Evolutionary conservation across 2,329 filamentous ascomycete genomes (phyloP), one percentile per base, ranked within the genome.

Genomic region (Nothophoma quercina): DNA sequence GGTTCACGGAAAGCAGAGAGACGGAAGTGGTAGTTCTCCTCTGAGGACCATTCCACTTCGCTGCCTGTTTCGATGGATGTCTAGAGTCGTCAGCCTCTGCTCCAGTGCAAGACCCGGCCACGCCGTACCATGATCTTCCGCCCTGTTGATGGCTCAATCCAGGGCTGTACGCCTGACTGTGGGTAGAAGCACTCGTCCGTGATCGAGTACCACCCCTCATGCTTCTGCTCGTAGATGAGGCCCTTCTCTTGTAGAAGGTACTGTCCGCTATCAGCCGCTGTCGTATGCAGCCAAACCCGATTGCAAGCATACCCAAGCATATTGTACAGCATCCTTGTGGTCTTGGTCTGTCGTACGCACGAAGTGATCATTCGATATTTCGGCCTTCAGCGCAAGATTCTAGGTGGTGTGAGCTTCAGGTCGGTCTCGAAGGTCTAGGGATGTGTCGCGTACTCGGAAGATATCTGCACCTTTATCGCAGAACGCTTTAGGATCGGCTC

Each of bases 111-210:
- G 16, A 21, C 23, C 19, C 10, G 18, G 13, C 13, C 18, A 15
- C 7, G 7, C 16, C 69, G 64, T 72, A 84, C 88, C 85, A 91
- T 91, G 57, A 89, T 87, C 66, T 91, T 93, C 61, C 87, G 84
- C 3, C 95, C 95, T 0, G 92, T 96, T 36, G 86, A 81, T 5
- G 91, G 89, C 60, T 93, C 89, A 29, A 95, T 78, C 42, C 86
- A 84, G 34, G 88, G 83, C 67, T 91, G 85, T 21, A 98, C 85
- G 66, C 87, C 79, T 6, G 85, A 85, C 45, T 88, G 83, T 0
- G 93, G 91, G 71, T 97, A 98, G 75, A 96, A 99, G 30, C 93
- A 93, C 80, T 99, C 95, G 73, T 99, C 95, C 72, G 90, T 92
- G 46, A 99, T 88, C 49, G 90, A 95, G 74, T 99, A 99, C 95